Evolutionary conservation across 1,284 basidiomycete genomes (phyloP), one percentile per base, ranked within the genome.

Genomic region (Ustilago tritici): DNA sequence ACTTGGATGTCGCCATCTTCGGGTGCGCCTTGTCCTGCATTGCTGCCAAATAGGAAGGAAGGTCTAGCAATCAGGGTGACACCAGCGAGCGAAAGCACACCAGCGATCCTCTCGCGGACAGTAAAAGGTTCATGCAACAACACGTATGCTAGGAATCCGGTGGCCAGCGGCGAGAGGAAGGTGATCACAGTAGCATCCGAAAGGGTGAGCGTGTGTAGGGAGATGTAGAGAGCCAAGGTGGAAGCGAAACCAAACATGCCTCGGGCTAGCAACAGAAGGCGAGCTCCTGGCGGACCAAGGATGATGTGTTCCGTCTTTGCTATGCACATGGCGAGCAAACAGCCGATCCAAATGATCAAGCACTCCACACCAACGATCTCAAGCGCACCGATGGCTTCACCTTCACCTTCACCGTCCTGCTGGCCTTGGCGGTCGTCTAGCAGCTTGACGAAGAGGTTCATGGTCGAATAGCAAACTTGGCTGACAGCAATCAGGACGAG

Each of bases 181-280:
- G 91, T 91, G 55, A 95, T 88, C 15, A 93, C 92, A 0, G 91
- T 92, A 0, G 92, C 90, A 82, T 94, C 93, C 5, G 92, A 92
- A 0, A 94, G 87, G 0, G 91, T 90, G 23, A 92, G 88, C 70
- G 90, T 90, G 65, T 91, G 89, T 17, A 93, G 87, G 0, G 91
- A 90, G 82, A 90, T 92, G 84, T 93, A 94, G 4, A 91, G 87
- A n/a, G 68, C 74, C n/a, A 79, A 50, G 17, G 92, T 87, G 0
- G 90, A 90, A 9, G 66, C 87, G 54, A 82, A 92, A 89, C 93
- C 92, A 11, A 89, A 88, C 65, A 92, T 87, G 3, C 92, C 92
- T 73, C 93, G 86, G 2, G 89, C 84, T 0, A 89, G 86, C 8
- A 93, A 87, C 11, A 92, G 82, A 2, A 86, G 57, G 17, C 93